Evolutionary conservation across 1,284 basidiomycete genomes (phyloP).

Genomic region (Heterobasidion annosum): DNA sequence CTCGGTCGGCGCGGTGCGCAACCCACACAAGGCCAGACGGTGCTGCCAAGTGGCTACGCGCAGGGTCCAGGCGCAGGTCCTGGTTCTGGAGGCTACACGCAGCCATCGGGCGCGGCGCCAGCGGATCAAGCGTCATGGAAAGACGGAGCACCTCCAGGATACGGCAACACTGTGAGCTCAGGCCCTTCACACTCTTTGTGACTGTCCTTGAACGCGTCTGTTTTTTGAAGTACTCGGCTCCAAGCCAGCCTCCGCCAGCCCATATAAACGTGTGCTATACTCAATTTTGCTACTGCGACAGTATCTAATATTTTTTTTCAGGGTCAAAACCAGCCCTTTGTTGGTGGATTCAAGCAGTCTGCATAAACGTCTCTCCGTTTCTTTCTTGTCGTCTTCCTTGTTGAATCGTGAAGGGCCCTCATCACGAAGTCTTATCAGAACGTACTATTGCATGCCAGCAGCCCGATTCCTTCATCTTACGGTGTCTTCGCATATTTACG

Average conservation of each 20-base stretch:
- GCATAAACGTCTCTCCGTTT: background rate
- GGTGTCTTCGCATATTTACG: too few species aligned
- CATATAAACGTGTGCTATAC: background rate
- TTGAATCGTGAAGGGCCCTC: background rate
- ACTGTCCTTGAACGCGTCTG: too few species aligned
- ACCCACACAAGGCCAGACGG: background rate
- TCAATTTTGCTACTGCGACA: too few species aligned
- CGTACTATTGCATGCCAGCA: background rate
- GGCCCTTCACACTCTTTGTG: too few species aligned
- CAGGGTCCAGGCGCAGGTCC: background rate
- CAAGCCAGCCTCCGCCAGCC: background rate
- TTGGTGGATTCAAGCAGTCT: background rate
- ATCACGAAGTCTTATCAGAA: background rate
- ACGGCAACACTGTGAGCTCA: too few species aligned
- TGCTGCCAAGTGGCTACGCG: background rate
- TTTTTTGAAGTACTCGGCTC: too few species aligned
- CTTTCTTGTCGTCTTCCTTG: background rate
- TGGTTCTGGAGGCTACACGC: background rate
- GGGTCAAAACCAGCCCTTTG: background rate
- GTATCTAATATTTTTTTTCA: background rate
- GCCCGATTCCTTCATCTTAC: too few species aligned
- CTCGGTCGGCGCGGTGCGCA: background rate
- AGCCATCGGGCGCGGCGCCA: background rate
- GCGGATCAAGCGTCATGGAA: background rate
- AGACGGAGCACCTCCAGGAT: too few species aligned